Conservation (phyloP, 495 filamentous ascomycete genomes). For the Penicillium turbatum region DNA sequence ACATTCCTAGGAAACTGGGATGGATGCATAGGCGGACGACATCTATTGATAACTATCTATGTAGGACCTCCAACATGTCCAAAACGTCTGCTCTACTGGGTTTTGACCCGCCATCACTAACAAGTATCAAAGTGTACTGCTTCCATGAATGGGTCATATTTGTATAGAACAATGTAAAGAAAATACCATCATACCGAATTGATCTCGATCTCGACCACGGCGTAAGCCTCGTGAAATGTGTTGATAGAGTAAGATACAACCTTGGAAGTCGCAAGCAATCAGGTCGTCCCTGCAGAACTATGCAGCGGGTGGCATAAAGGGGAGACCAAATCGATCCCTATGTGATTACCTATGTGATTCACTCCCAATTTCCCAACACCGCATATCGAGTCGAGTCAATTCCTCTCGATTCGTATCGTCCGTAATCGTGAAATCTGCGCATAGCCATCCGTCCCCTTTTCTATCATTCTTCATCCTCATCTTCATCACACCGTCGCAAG, state of each 20-base stretch:
- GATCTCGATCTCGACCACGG: conserved; percentile 7
- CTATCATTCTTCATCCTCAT: conserved; percentile 3
- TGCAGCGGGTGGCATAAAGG: conserved; percentile 19
- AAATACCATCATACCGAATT: conserved; percentile 4
- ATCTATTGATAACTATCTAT: no score
- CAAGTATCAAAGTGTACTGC: neutral
- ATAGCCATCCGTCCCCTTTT: neutral
- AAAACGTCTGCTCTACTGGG: neutral
- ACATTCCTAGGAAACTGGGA: no score
- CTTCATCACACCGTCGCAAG: neutral
- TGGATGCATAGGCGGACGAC: no score
- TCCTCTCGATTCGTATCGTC: conserved; percentile 11
- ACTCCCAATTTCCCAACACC: conserved; percentile 6
- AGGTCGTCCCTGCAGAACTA: conserved; percentile 24
- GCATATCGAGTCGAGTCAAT: conserved; percentile 6
- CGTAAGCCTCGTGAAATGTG: conserved; percentile 28
- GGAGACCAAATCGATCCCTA: conserved; percentile 19
- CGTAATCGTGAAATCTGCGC: conserved; percentile 9
- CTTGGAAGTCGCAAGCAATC: conserved; percentile 30
- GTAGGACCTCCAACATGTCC: neutral
- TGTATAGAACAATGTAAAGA: conserved; percentile 2
- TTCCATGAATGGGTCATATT: conserved; percentile 9
- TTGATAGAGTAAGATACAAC: conserved; percentile 30
- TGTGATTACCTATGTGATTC: conserved; percentile 14
- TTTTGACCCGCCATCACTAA: neutral